Base-by-base conservation (phyloP, 305 asterid species). In the Plantago lanceolata region DNA sequence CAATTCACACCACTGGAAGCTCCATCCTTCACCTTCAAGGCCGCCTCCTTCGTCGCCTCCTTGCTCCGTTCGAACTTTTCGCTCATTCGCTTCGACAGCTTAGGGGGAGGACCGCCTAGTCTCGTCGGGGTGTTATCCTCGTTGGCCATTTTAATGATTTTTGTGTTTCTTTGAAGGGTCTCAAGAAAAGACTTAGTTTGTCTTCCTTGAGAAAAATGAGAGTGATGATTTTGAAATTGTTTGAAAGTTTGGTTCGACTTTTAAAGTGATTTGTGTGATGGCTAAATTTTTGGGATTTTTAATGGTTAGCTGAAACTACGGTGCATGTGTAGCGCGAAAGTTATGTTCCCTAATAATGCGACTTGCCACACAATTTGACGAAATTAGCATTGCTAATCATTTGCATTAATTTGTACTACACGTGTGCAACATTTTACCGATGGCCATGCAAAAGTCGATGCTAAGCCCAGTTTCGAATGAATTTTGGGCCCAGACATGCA, bases 1-100 rank as follows among this genome's bases (percentile, higher is more conserved):
- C 95, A 83, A 67, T 76, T 72, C 9, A 84, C 87, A n/a, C 92
- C 40, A 51, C 71, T 71, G 45, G 92, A 67, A 20, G 92, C 82
- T 53, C 92, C 92, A 0, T 73, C 52, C 67, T 79, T 76, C 24
- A 75, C 76, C 72, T 76, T 76, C 59, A 61, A 67, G 65, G 75
- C 76, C 2, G 72, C 73, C 65, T 53, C 78, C 75, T 78, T 78
- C 2, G 76, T 67, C 3, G 31, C 71, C 65, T 60, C 77, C 76
- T 75, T 79, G 0, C 81, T 68, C 37, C 73, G 77, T 47, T 69
- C 82, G 33, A 76, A 71, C 62, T 69, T 74, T 24, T 69, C 63
- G 68, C 80, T 72, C 35, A 80, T 61, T 65, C 71, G 56, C n/a
- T 69, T 65, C 21, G 80, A 66, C 4, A 80, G 82, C 71, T 71